phyloP scores from a whole-genome alignment of 768 basidiomycete species.

The Trichaptum fuscoviolaceum region DNA sequence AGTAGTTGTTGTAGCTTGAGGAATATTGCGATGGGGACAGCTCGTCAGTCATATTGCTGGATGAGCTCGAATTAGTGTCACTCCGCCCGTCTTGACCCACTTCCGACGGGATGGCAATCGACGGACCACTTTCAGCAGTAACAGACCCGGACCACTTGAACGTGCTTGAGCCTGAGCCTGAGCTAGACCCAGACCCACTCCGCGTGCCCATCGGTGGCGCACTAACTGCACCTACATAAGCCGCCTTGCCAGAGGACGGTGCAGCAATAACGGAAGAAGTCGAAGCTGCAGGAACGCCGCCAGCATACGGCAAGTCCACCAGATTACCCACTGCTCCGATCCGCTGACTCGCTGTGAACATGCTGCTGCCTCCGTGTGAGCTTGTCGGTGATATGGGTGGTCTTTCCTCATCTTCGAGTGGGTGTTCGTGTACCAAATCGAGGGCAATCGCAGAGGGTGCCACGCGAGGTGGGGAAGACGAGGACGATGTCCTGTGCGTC shows the following conservation, averaged over 20 bases:
- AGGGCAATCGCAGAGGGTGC: not conserved
- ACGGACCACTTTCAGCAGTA: not conserved
- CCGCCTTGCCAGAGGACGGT: not conserved
- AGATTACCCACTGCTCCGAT: not conserved
- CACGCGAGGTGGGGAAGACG: not conserved
- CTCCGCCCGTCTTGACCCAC: not conserved
- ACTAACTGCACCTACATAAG: not conserved
- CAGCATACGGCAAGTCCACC: not conserved
- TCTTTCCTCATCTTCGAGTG: not conserved
- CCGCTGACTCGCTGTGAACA: not conserved
- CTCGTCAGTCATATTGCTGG: not conserved
- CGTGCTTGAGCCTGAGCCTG: not conserved
- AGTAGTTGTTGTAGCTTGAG: slow-evolving; percentile 1
- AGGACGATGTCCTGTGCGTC: slow-evolving; percentile 18
- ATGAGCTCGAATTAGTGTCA: not conserved
- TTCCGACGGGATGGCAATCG: not conserved
- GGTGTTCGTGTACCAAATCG: not conserved
- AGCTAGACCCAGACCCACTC: not conserved
- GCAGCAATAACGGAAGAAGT: not conserved
- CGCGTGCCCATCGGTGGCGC: not conserved
- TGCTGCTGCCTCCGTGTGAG: not conserved
- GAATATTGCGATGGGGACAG: not conserved
- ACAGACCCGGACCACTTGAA: not conserved
- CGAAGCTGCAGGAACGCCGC: not conserved
- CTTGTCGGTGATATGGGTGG: not conserved